Evolutionary conservation across 257 asterid species (phyloP).

Genomic region (Solanum appendiculatum): DNA sequence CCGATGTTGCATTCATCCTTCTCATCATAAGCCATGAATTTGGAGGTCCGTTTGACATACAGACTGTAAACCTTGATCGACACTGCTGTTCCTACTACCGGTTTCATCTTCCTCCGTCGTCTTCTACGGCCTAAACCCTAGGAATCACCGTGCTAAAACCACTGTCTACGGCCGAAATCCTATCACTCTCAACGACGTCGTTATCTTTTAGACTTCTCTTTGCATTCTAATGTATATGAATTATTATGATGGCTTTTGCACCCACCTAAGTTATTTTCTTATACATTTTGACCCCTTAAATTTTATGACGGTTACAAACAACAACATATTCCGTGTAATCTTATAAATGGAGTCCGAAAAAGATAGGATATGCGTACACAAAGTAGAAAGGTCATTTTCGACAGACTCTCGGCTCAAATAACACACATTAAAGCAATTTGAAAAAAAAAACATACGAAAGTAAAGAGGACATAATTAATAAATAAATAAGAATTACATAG

Average conservation of each 20-base stretch:
- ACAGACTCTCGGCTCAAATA: not conserved
- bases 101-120: conserved; percentile 41
- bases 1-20: not conserved
- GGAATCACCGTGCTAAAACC: not conserved
- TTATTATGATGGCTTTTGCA: not conserved
- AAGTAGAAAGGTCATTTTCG: too few relatives aligned
- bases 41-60: conserved; percentile 80
- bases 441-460: not conserved
- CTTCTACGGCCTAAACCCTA: not conserved
- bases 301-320: not conserved
- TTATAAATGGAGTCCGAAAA: conserved; percentile 23
- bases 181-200: not conserved
- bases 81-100: conserved; percentile 65
- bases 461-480: not conserved
- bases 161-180: not conserved
- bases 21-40: conserved; percentile 88
- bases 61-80: conserved; percentile 74
- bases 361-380: accelerated
- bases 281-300: not conserved
- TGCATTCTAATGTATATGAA: not conserved
- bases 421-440: not conserved
- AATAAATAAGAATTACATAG: not conserved
- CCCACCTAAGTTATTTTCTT: not conserved
- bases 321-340: not conserved
- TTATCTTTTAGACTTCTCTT: not conserved